These are phyloP conservation scores for Tremella fuciformis DNA, from an alignment of 768 basidiomycete genomes.

Conservation along the genomic window DNA sequence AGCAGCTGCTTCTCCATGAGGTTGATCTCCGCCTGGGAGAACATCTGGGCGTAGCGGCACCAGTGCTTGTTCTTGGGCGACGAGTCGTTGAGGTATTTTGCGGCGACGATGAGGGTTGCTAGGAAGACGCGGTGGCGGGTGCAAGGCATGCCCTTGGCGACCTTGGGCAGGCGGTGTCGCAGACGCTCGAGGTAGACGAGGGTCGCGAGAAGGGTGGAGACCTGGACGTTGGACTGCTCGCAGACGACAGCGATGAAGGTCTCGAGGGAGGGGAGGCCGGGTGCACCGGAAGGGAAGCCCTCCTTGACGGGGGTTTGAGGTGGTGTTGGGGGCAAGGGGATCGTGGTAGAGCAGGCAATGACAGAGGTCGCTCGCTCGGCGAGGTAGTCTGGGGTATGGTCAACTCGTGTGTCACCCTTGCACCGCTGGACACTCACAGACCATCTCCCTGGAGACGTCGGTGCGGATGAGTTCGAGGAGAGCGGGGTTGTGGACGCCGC, in stretches of 20 bases:
- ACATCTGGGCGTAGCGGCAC: slow-evolving; percentile 69
- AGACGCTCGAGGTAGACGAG: slow-evolving; percentile 90
- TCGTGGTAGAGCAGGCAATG: slow-evolving; percentile 58
- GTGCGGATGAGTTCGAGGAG: slow-evolving; percentile 74
- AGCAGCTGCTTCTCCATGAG: slow-evolving; percentile 97
- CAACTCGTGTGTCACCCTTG: background rate
- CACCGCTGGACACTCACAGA: slow-evolving; percentile 55
- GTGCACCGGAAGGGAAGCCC: slow-evolving; percentile 40
- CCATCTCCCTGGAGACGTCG: slow-evolving; percentile 79
- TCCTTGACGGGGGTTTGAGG: slow-evolving; percentile 63
- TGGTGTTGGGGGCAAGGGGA: slow-evolving; percentile 61
- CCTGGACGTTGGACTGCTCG: slow-evolving; percentile 80
- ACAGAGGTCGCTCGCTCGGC: slow-evolving; percentile 73
- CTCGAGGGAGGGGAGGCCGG: slow-evolving; percentile 67
- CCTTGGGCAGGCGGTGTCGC: slow-evolving; percentile 69
- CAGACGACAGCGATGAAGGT: slow-evolving; percentile 82
- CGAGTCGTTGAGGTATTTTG: slow-evolving; percentile 97
- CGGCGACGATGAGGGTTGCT: slow-evolving; percentile 88
- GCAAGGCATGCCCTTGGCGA: slow-evolving; percentile 83
- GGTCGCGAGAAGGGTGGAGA: slow-evolving; percentile 83
- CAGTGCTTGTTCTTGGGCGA: slow-evolving; percentile 82
- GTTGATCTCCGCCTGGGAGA: slow-evolving; percentile 66
- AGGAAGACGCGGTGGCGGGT: slow-evolving; percentile 94
- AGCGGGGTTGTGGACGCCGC: slow-evolving; percentile 68
- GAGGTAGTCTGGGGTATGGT: slow-evolving; percentile 58